phyloP scores from a whole-genome alignment of 1,284 basidiomycete species.

The Ustilago shanxiensis region DNA sequence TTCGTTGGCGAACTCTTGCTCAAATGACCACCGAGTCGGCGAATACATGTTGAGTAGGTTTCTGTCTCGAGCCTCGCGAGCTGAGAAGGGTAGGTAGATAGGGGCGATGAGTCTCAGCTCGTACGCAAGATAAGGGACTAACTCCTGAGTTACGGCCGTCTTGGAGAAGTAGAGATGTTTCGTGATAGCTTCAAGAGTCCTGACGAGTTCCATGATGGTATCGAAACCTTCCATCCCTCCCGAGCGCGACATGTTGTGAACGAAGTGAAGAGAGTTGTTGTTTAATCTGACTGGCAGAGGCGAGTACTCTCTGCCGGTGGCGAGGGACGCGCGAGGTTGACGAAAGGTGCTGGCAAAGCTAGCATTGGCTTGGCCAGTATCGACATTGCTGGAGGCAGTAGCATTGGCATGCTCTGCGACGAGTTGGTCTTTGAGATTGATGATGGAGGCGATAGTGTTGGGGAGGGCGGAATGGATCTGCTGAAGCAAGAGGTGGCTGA shows the following conservation, averaged over 20 bases:
- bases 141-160: slow-evolving; percentile 1
- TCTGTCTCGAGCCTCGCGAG: slow-evolving; percentile 6
- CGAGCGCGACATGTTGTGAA: too few species aligned
- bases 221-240: slow-evolving; percentile 9
- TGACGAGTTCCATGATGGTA: slow-evolving; percentile 9
- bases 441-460: neutral
- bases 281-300: neutral
- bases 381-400: neutral
- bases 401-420: neutral
- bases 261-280: neutral
- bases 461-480: slow-evolving; percentile 11
- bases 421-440: neutral
- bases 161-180: slow-evolving; percentile 8
- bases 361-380: neutral
- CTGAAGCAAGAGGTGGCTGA: slow-evolving; percentile 25
- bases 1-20: neutral
- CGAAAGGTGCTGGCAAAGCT: neutral
- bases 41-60: neutral
- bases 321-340: neutral
- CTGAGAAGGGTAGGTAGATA: slow-evolving; percentile 20
- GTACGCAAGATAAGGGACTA: slow-evolving; percentile 8
- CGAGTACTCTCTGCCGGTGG: neutral
- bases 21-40: slow-evolving; percentile 17
- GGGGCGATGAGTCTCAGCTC: slow-evolving; percentile 14
- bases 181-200: neutral